A percentile compares a stretch with the other conserved stretches of the same genome.
Conservation (phyloP, 78 protist species). For the Diacronema lutheri region DNA sequence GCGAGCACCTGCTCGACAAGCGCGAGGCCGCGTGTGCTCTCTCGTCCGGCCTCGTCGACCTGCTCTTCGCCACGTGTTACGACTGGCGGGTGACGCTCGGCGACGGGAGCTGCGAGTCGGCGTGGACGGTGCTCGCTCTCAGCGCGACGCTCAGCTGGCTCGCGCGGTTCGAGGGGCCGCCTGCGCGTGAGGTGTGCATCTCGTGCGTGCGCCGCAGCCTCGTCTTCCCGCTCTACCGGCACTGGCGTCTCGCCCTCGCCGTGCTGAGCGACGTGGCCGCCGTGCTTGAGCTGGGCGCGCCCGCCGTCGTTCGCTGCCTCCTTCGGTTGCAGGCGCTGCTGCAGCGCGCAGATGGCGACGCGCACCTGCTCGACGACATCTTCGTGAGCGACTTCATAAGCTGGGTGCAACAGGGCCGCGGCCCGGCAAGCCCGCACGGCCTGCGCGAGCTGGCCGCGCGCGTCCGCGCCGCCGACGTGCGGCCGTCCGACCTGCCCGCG, state of each 20-base stretch:
- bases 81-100: constrained; percentile 43
- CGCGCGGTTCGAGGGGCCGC: neutral
- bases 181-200: neutral
- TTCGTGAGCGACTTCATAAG: constrained; percentile 19
- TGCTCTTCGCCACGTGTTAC: constrained; percentile 33
- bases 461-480: too few relatives aligned
- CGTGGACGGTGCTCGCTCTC: constrained; percentile 27
- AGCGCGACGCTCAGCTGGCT: neutral
- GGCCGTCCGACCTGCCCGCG: too few relatives aligned
- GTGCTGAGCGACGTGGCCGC: constrained; percentile 5
- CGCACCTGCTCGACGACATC: neutral
- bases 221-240: constrained; percentile 44
- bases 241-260: constrained; percentile 9
- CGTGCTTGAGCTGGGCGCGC: constrained; percentile 10
- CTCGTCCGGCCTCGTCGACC: constrained; percentile 15
- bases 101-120: constrained; percentile 42
- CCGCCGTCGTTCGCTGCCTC: neutral
- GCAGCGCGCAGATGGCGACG: neutral
- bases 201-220: constrained; percentile 27
- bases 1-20: neutral
- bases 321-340: neutral
- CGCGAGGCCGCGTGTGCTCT: neutral
- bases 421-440: too few relatives aligned
- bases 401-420: constrained; percentile 37
- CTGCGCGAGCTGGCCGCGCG: too few relatives aligned